Conservation (phyloP, 805 yeast species). For the Starmerella roubikii region DNA sequence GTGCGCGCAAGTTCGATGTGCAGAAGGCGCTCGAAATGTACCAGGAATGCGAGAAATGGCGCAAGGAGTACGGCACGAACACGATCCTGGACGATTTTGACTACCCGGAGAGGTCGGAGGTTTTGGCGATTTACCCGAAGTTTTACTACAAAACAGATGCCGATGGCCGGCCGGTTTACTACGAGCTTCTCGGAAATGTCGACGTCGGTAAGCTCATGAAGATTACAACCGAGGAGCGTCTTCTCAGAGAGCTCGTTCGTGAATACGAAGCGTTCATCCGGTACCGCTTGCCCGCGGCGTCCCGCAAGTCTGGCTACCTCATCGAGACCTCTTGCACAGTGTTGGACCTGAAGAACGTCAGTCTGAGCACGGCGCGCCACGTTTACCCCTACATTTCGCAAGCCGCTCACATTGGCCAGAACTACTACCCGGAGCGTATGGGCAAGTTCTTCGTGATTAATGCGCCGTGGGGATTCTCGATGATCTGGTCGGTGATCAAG, state of each 20-base stretch:
- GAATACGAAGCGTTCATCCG: slow-evolving; percentile 85
- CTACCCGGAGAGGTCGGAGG: slow-evolving; percentile 83
- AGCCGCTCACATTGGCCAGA: slow-evolving; percentile 89
- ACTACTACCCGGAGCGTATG: slow-evolving; percentile 98
- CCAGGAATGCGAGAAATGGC: slow-evolving; percentile 80
- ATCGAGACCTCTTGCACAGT: slow-evolving; percentile 96
- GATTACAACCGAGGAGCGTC: slow-evolving; percentile 87
- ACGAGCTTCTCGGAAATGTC: slow-evolving; percentile 86
- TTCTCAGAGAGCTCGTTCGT: slow-evolving; percentile 93
- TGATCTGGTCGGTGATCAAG: slow-evolving; percentile 82
- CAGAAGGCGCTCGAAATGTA: slow-evolving; percentile 70
- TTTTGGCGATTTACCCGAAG: slow-evolving; percentile 85
- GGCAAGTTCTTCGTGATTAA: slow-evolving; percentile 92
- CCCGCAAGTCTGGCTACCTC: slow-evolving; percentile 61
- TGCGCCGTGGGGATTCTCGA: slow-evolving; percentile 94
- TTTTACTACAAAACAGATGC: slow-evolving; percentile 94
- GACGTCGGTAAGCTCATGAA: slow-evolving; percentile 83
- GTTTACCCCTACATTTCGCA: slow-evolving; percentile 82
- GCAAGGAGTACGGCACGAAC: slow-evolving; percentile 73
- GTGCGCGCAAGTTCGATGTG: slow-evolving; percentile 91
- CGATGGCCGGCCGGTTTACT: slow-evolving; percentile 93
- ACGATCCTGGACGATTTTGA: slow-evolving; percentile 77
- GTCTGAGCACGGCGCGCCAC: slow-evolving; percentile 67
- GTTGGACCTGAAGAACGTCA: slow-evolving; percentile 87
- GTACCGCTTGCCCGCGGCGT: slow-evolving; percentile 85